Base-by-base conservation (phyloP, 805 yeast genomes). In the Ogataea nakhonphanomensis region DNA sequence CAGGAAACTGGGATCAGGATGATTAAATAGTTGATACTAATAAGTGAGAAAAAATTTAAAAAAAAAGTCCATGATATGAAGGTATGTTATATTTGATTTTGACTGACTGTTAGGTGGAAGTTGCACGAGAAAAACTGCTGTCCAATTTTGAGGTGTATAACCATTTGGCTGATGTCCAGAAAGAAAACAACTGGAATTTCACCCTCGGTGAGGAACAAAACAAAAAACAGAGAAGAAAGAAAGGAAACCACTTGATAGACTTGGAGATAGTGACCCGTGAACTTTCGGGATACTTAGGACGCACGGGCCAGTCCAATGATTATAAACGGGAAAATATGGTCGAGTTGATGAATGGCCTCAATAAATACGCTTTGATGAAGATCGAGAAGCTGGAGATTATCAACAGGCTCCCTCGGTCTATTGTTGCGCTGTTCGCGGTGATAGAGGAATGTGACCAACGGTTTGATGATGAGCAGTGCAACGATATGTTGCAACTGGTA, bases 1-100 rank as follows among this genome's bases (percentile, higher is more conserved):
- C 93, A 33, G 96, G 96, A 46, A 89, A 88, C 69, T 89, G 97
- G 97, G 97, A 89, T 59, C 93, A 83, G 65, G 96, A 76, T 45
- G 96, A 90, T 66, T 88, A 44, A 33, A 28, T 24, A 31, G 23
- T 20, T 39, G 25, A 40, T 30, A 28, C 13, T 25, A 26, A 25
- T 21, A 14, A 34, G n/a, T 15, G 27, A 13, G 23, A 35, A 35
- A 34, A 30, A 32, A 9, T 15, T 25, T 5, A 22, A n/a, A 25
- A 24, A 36, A 22, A 13, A 22, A 17, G 20, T 17, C n/a, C n/a
- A 30, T 30, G 33, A 30, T 30, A 46, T 46, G 50, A 46, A 43
- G 45, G 46, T 46, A 33, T 14, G 45, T 45, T 17, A 21, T 24
- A 7, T 9, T n/a, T 13, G 23, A 29, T 20, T 8, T 5, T 15